Conservation (phyloP, 345 rosid species). For the Gossypium rotundifolium region DNA sequence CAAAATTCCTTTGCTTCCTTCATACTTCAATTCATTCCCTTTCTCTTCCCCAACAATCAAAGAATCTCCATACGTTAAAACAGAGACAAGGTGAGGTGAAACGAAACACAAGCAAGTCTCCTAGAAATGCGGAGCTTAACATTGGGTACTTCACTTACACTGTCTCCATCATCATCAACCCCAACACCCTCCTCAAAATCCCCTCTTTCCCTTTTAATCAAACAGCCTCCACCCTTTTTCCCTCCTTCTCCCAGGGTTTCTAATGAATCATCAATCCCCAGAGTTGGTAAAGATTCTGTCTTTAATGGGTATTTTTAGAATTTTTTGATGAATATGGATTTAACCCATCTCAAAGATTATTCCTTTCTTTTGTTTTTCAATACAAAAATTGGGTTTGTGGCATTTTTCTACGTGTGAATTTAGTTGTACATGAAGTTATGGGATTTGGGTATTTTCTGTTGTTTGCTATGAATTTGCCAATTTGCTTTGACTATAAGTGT, state of each 20-base stretch:
- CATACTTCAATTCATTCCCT: background rate
- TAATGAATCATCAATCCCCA: constrained; percentile 22
- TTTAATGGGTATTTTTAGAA: background rate
- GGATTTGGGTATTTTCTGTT: background rate
- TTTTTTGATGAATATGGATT: background rate
- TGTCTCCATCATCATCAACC: constrained; percentile 22
- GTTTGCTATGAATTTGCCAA: background rate
- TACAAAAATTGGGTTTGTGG: background rate
- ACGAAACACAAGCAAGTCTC: constrained; percentile 9
- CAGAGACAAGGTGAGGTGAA: background rate
- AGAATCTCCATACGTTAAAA: background rate
- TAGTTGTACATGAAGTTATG: background rate
- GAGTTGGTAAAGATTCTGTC: constrained; percentile 32
- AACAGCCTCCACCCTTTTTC: constrained; percentile 4
- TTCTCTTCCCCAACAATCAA: background rate
- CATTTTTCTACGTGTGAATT: background rate
- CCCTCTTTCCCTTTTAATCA: constrained; percentile 27
- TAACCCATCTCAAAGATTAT: background rate
- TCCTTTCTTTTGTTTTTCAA: background rate
- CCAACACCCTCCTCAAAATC: constrained; percentile 12
- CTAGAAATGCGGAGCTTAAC: constrained; percentile 64
- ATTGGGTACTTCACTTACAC: constrained; percentile 51
- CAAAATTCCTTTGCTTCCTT: background rate
- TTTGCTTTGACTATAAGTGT: background rate
- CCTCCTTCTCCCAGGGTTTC: constrained; percentile 31